These are phyloP conservation scores for Colletotrichum sp. DNA, from an alignment of 2,329 filamentous ascomycete genomes.

Conservation along the genomic window DNA sequence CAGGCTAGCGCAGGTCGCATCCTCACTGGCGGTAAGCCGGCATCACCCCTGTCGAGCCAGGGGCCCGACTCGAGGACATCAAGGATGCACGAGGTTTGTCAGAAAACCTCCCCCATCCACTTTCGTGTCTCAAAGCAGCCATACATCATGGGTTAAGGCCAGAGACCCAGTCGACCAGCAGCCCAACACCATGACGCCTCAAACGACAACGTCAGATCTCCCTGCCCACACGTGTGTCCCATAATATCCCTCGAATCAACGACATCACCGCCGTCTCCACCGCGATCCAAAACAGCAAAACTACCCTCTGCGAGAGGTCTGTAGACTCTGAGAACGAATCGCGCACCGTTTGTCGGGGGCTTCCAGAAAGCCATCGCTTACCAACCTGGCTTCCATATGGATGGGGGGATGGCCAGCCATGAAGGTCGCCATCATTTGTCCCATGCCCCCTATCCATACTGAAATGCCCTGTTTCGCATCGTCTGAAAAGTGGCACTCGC, in stretches of 20 bases:
- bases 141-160: background rate
- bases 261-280: background rate
- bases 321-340: background rate
- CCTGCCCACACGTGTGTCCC: background rate
- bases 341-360: background rate
- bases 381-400: background rate
- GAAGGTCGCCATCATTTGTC: background rate
- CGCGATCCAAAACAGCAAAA: background rate
- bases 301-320: background rate
- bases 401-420: background rate
- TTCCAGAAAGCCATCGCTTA: background rate
- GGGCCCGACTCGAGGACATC: background rate
- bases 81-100: background rate
- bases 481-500: background rate
- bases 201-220: background rate
- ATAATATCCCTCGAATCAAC: background rate
- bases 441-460: background rate
- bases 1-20: background rate
- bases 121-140: background rate
- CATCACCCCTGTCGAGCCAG: background rate
- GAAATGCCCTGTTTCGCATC: background rate
- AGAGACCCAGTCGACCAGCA: background rate
- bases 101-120: background rate
- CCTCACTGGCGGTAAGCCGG: background rate
- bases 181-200: background rate